Conservation (phyloP, 2,329 filamentous ascomycete species). For the Sporothrix protearum region DNA sequence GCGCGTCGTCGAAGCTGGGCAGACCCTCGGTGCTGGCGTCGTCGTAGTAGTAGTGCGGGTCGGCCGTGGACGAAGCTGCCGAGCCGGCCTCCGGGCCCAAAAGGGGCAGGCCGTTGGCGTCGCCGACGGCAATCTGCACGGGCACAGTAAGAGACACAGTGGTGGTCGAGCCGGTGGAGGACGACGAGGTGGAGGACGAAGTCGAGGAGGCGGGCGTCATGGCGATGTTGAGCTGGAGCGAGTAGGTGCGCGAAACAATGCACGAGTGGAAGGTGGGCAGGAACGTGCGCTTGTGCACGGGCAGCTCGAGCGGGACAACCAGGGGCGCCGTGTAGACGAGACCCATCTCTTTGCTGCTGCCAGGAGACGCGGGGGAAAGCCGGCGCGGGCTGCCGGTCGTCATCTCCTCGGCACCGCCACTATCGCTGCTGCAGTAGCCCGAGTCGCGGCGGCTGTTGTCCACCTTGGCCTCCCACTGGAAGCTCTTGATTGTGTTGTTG, state of each 20-base stretch:
- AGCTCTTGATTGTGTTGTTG: conserved; percentile 35
- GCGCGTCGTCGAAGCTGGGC: conserved; percentile 50
- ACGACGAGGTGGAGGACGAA: conserved; percentile 35
- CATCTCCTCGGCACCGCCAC: background rate
- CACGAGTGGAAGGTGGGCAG: conserved; percentile 58
- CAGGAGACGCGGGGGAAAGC: background rate
- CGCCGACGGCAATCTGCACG: conserved; percentile 22
- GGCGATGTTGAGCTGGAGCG: conserved; percentile 45
- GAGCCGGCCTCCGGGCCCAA: background rate
- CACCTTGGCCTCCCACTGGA: conserved; percentile 43
- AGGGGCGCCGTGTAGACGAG: conserved; percentile 43
- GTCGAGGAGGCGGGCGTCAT: conserved; percentile 37
- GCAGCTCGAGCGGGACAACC: conserved; percentile 48
- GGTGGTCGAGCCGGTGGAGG: background rate
- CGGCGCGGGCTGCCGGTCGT: background rate
- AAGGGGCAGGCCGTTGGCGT: background rate
- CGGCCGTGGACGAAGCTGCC: background rate
- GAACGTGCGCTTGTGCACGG: conserved; percentile 47
- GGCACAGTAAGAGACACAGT: conserved; percentile 25
- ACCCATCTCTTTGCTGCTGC: conserved; percentile 27
- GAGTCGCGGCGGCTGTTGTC: conserved; percentile 46
- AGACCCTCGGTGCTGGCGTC: conserved; percentile 35
- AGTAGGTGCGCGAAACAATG: conserved; percentile 54
- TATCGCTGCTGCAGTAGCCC: conserved; percentile 46
- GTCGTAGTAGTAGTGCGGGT: background rate